Evolutionary conservation across 2,329 filamentous ascomycete genomes (phyloP).

Genomic region (Albifimbria verrucaria): DNA sequence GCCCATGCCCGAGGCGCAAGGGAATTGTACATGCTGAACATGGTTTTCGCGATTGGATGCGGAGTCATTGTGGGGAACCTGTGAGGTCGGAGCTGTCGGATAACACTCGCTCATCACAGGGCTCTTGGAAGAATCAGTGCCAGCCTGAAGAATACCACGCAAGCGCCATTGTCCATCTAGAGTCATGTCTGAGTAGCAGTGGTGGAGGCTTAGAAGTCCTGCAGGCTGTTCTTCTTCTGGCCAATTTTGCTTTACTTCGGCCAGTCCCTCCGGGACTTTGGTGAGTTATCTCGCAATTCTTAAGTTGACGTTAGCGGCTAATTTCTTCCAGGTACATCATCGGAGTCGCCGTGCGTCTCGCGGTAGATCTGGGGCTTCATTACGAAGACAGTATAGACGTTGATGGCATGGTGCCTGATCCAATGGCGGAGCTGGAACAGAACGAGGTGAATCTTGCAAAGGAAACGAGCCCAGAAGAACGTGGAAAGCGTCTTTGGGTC

Average conservation of each 20-base stretch:
- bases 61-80: conserved; percentile 80
- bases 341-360: conserved; percentile 85
- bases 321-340: conserved; percentile 69
- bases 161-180: conserved; percentile 86
- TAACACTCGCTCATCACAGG: conserved; percentile 24
- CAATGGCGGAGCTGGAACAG: conserved; percentile 28
- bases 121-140: conserved; percentile 40
- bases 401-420: conserved; percentile 55
- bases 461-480: conserved; percentile 33
- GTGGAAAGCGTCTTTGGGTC: conserved; percentile 73
- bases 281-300: conserved; percentile 36
- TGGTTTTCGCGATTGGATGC: conserved; percentile 93
- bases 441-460: conserved; percentile 32
- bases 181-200: conserved; percentile 78
- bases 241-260: conserved; percentile 85
- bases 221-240: conserved; percentile 86
- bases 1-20: conserved; percentile 66
- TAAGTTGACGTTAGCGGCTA: conserved; percentile 6
- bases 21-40: conserved; percentile 92
- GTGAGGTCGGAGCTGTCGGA: conserved; percentile 43
- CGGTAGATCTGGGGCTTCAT: conserved; percentile 87
- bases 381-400: conserved; percentile 78
- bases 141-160: conserved; percentile 97
- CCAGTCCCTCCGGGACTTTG: conserved; percentile 91
- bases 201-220: conserved; percentile 90